phyloP scores from a whole-genome alignment of 108 stramenopile species.

The Phaeodactylum tricornutum region DNA sequence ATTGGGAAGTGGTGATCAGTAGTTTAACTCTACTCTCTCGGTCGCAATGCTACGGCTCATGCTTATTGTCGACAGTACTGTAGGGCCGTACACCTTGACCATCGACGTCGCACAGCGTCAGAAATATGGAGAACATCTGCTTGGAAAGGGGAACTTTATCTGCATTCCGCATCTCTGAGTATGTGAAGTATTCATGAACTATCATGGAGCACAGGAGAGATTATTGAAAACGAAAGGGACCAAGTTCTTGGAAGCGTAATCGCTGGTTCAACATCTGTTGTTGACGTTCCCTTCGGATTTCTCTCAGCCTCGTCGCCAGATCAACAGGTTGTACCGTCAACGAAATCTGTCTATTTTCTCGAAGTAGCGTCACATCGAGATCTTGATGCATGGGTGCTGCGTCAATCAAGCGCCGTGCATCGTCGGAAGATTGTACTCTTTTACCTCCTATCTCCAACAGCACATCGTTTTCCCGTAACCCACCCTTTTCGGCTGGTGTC shows the following conservation, averaged over 20 bases:
- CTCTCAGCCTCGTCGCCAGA: constrained; percentile 48
- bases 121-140: no score
- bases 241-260: constrained; percentile 34
- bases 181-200: no score
- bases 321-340: constrained; percentile 65
- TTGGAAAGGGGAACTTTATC: no score
- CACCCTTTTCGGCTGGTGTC: constrained; percentile 61
- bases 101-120: no score
- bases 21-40: no score
- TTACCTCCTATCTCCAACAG: constrained; percentile 56
- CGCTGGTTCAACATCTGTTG: constrained; percentile 17
- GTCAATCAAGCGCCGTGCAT: constrained; percentile 72
- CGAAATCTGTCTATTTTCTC: constrained; percentile 29
- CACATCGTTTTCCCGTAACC: constrained; percentile 63
- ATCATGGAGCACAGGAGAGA: no score
- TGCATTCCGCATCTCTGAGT: no score
- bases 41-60: no score
- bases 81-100: no score
- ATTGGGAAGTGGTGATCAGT: no score
- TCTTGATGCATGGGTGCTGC: constrained; percentile 43
- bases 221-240: constrained; percentile 30
- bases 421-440: constrained; percentile 47
- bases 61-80: no score
- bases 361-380: constrained; percentile 34
- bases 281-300: constrained; percentile 44